These are phyloP conservation scores for Botrytis porri DNA, from an alignment of 2,329 filamentous ascomycete genomes.

Conservation along the genomic window DNA sequence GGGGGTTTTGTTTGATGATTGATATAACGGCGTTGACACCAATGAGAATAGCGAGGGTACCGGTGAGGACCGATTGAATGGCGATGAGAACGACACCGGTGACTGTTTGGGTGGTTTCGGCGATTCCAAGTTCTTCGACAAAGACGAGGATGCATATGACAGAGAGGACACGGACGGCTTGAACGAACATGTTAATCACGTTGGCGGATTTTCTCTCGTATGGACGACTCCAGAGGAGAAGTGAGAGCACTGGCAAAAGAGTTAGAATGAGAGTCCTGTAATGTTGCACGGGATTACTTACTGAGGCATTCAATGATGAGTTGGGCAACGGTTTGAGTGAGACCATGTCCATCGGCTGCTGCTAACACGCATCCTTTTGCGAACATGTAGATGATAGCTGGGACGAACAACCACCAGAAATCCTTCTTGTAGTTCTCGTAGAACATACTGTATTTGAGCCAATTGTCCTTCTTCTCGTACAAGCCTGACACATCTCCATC, in stretches of 20 bases:
- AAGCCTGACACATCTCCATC: constrained; percentile 72
- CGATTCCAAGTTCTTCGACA: constrained; percentile 86
- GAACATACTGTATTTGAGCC: constrained; percentile 95
- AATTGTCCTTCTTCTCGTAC: constrained; percentile 85
- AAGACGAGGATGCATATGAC: constrained; percentile 88
- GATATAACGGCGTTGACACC: constrained; percentile 82
- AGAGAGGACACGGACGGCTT: constrained; percentile 83
- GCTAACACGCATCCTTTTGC: constrained; percentile 84
- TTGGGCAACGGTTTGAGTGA: constrained; percentile 76
- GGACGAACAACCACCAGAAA: constrained; percentile 97
- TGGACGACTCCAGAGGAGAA: constrained; percentile 82
- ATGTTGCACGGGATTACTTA: constrained; percentile 24
- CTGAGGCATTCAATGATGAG: constrained; percentile 71
- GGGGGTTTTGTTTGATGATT: constrained; percentile 84
- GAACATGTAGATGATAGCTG: constrained; percentile 85
- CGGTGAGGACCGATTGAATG: constrained; percentile 84
- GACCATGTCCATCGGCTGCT: constrained; percentile 78
- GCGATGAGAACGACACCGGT: constrained; percentile 90
- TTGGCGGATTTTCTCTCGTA: constrained; percentile 85
- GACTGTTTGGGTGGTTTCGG: constrained; percentile 89
- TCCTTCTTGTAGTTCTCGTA: constrained; percentile 93
- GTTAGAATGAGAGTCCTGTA: neutral
- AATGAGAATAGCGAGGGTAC: constrained; percentile 80
- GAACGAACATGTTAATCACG: constrained; percentile 90
- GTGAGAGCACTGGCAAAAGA: constrained; percentile 54